Evolutionary conservation across 2,329 filamentous ascomycete genomes (phyloP), one percentile per base, ranked within the genome.

Genomic region (Blastomyces percursus): DNA sequence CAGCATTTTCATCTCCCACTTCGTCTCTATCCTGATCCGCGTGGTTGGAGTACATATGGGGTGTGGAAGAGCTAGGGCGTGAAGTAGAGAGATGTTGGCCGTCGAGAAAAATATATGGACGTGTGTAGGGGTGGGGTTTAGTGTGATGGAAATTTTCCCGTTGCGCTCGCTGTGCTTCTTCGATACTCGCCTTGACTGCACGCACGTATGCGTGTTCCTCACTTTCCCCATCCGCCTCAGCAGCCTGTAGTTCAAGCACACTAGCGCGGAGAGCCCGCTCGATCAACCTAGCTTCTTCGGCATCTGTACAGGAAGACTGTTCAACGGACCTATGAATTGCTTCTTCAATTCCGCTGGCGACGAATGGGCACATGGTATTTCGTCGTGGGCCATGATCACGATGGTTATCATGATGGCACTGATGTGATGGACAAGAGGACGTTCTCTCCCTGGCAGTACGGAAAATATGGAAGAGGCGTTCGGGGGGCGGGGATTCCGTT

Each of bases 191-290:
- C 48, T 75, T 70, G 61, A 84, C 78, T 2, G 81, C 82, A 40
- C 77, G 77, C 27, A 78, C 72, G 5, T 83, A 70, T 4, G 76
- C 75, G 62, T 79, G 75, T 59, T 81, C 74, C 21, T 80, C 76
- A 51, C 78, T 74, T 35, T 48, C 27, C 56, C 75, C 72, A n/a
- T 71, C 70, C 2, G 65, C 71, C 21, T 74, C 68, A 8, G 71
- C 68, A 9, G 69, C 68, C 62, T 81, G 76, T 9, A 86, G 72
- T 67, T 89, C 85, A 16, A 76, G 77, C 19, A 94, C 79, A 65
- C 87, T 90, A 5, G 88, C 85, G 16, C 88, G 81, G 59, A 95
- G 88, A 0, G 89, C 89, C 24, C 84, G 80, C 70, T 91, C 90
- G 57, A 95, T 81, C 63, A 83, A 79, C 27, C 80, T 81, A 69